Evolutionary conservation across 2,329 filamentous ascomycete species (phyloP), one percentile per base, ranked within the genome.

Genomic region (Aspergillus alliaceus): DNA sequence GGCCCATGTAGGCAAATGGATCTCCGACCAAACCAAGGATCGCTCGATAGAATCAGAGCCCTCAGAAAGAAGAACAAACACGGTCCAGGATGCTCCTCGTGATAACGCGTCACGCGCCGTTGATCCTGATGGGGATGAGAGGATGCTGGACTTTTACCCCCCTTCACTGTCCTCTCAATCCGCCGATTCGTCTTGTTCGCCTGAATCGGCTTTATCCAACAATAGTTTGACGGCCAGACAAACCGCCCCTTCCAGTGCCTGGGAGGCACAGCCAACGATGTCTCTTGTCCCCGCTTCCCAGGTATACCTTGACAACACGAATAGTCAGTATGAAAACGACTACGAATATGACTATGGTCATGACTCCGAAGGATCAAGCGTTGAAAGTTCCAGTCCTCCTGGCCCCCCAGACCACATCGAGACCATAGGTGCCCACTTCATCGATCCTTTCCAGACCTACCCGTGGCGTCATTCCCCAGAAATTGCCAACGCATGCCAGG

Each of bases 1-100:
- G 46, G 69, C 70, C 7, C 70, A 73, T 54, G 70, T 73, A 12
- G 70, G 70, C n/a, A 64, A 66, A 60, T 72, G 69, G 70, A 72
- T 72, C 46, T 73, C 70, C 51, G 67, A 69, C 20, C 70, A 73
- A 52, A 71, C 69, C 31, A 72, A 68, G 57, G 69, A 70, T 29
- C 68, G 68, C 48, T 57, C 62, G 11, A 46, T 56, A 8, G 62
- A 48, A 40, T 40, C 54, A 11, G 59, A 60, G 22, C 34, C 53
- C 6, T 55, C 59, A 25, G 56, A 59, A 6, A 39, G 20, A 22
- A 32, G 34, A 22, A 49, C 42, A 22, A 32, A 40, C n/a, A 25
- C 12, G 14, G 27, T 6, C 27, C 42, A 32, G 3, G 53, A 55
- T 27, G 48, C 31, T 2, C 12, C 29, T 18, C 20, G 22, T 5